Evolutionary conservation across 441 rosid genomes (phyloP), one percentile per base, ranked within the genome.

Genomic region (Gossypium schwendimanii): DNA sequence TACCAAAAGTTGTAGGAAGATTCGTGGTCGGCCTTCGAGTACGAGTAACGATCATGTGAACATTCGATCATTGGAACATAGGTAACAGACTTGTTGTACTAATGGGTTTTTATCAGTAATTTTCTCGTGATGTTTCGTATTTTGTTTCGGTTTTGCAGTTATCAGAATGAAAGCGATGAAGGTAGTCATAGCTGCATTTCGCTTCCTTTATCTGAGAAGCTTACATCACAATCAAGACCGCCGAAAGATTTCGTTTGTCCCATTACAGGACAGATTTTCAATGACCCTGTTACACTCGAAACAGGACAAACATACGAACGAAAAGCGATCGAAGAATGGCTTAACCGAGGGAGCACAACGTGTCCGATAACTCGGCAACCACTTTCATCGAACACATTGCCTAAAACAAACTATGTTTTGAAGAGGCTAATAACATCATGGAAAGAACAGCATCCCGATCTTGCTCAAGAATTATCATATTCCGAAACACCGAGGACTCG

Each of bases 161-260:
- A 76, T 60, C 64, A 47, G 9, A 73, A 64, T 54, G 87, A 65
- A 70, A 83, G 79, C 64, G 87, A 82, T 11, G 91, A 87, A 58
- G 89, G 83, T 52, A 83, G 78, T 76, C 82, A 60, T 55, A 84
- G 90, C 79, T 77, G 58, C 77, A 64, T 62, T 62, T 87, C 88
- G 2, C 74, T 79, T 7, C 78, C 89, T 4, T 75, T 68, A 58
- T 86, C 92, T 0, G 90, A 86, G 45, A 87, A 78, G 73, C 67
- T 57, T 45, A 78, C 84, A 53, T 33, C 81, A n/a, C 77, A 76
- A 52, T 75, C 88, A 26, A 83, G 86, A 77, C 82, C 90, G 2
- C 89, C 91, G 10, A 89, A 87, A 80, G 94, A 87, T 78, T 89
- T 87, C 76, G 89, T 89, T 44, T 87, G 92, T 75, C 88, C 90